Evolutionary conservation across 1,139 yeast species (phyloP).

Genomic region (Saccharomyces uvarum): DNA sequence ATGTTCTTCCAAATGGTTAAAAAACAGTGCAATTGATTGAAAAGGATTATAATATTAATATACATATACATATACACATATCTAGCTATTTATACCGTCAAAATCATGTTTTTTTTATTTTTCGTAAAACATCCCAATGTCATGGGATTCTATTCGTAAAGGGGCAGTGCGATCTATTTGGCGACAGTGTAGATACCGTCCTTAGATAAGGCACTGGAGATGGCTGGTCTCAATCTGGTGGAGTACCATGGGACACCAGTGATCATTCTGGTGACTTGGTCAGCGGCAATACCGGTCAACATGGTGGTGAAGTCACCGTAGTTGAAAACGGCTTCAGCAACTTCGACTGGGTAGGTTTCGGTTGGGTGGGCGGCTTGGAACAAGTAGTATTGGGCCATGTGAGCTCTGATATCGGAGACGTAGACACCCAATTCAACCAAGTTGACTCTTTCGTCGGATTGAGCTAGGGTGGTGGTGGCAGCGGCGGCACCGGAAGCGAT

Average conservation of each 20-base stretch:
- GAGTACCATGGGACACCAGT: conserved; percentile 1
- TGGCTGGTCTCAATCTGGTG: neutral
- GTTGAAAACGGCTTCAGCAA: neutral
- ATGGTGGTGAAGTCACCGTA: neutral
- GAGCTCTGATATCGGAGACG: neutral
- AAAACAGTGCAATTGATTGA: too few relatives aligned
- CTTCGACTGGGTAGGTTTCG: neutral
- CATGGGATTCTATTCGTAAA: neutral
- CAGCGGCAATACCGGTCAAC: neutral
- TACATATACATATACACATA: neutral
- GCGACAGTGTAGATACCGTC: neutral
- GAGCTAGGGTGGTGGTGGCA: neutral
- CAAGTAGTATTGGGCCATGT: neutral
- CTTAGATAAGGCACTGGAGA: neutral
- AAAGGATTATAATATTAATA: neutral
- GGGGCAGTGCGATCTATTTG: neutral
- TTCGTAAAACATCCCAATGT: neutral
- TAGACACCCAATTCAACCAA: neutral
- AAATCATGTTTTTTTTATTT: neutral
- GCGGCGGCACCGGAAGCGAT: neutral
- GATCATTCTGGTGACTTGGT: neutral
- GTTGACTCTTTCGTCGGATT: neutral
- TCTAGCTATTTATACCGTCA: neutral
- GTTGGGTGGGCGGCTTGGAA: neutral
- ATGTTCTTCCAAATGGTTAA: neutral